Percentiles rank a stretch among this genome's conserved stretches.
These are phyloP conservation scores for Trametes sp. DNA, from an alignment of 1,284 basidiomycete genomes.

Conservation along the genomic window DNA sequence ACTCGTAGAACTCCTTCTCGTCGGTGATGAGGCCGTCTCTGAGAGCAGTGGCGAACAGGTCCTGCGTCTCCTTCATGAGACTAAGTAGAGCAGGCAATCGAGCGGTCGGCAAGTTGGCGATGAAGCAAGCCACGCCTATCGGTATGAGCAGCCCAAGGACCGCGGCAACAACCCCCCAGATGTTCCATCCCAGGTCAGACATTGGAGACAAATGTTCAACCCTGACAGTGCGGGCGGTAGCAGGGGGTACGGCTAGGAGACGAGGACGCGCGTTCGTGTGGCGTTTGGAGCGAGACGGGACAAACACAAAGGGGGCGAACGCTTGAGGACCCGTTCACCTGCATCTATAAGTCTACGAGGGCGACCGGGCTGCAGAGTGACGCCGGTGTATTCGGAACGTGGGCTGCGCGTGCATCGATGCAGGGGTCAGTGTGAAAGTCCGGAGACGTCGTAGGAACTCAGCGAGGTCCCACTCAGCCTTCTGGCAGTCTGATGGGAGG, in stretches of 20 bases:
- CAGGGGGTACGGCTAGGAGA: too few relatives aligned
- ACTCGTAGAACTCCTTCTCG: neutral
- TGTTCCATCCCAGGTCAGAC: slow-evolving; percentile 12
- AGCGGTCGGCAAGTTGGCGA: neutral
- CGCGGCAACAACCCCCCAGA: slow-evolving; percentile 15
- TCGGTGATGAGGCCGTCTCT: too few relatives aligned
- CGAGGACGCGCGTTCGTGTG: neutral
- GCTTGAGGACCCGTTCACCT: too few relatives aligned
- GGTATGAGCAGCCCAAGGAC: neutral
- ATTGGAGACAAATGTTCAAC: neutral
- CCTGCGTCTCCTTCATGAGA: neutral
- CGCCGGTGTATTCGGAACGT: too few relatives aligned
- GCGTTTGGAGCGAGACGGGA: neutral
- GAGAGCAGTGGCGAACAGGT: neutral
- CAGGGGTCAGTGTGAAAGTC: neutral
- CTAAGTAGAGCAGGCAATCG: neutral
- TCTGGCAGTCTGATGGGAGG: too few relatives aligned
- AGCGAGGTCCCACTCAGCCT: neutral
- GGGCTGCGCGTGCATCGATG: too few relatives aligned
- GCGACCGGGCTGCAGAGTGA: too few relatives aligned
- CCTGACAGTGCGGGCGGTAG: too few relatives aligned
- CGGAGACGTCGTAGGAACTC: neutral
- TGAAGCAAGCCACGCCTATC: neutral
- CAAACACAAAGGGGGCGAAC: too few relatives aligned
- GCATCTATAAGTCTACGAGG: too few relatives aligned